Percentiles rank a stretch among this genome's conserved stretches.
Evolutionary conservation across 2,329 filamentous ascomycete genomes (phyloP).

Genomic region (Sphaerulina vaccinii): DNA sequence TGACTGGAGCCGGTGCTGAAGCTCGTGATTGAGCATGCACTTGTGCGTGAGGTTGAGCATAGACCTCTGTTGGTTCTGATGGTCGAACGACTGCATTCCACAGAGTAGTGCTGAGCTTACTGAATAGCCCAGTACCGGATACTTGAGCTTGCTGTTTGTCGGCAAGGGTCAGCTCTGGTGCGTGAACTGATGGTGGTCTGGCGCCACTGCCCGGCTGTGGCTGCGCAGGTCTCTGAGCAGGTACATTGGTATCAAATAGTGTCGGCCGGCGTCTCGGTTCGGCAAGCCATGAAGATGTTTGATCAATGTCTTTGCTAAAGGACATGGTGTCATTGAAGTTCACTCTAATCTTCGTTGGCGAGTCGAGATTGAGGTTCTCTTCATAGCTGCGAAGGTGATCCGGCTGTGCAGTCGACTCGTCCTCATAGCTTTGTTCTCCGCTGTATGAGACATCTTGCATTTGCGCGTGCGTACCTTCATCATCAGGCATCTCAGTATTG

Average conservation of each 20-base stretch:
- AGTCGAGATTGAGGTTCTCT: constrained; percentile 38
- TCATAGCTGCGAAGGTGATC: constrained; percentile 33
- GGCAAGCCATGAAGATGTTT: constrained; percentile 15
- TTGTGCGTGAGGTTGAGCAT: background rate
- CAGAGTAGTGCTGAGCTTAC: constrained; percentile 29
- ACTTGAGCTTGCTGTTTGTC: background rate
- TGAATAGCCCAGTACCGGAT: constrained; percentile 23
- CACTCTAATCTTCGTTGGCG: constrained; percentile 37
- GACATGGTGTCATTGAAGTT: constrained; percentile 37
- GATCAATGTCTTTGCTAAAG: constrained; percentile 5
- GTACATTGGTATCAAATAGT: constrained; percentile 27
- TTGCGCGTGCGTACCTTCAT: constrained; percentile 3
- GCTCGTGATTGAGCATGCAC: background rate
- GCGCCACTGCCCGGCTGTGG: background rate
- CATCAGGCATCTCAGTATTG: constrained; percentile 17
- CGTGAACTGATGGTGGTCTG: background rate
- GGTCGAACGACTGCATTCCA: constrained; percentile 33
- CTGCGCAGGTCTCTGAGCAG: background rate
- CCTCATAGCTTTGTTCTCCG: constrained; percentile 11
- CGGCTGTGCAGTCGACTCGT: constrained; percentile 9
- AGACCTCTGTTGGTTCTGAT: constrained; percentile 23
- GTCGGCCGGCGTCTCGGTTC: constrained; percentile 20
- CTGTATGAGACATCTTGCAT: constrained; percentile 15
- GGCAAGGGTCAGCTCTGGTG: constrained; percentile 1
- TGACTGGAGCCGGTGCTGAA: background rate